These are phyloP conservation scores for Azolla pinnata DNA, from an alignment of 75 land plant genomes.

Conservation along the genomic window DNA sequence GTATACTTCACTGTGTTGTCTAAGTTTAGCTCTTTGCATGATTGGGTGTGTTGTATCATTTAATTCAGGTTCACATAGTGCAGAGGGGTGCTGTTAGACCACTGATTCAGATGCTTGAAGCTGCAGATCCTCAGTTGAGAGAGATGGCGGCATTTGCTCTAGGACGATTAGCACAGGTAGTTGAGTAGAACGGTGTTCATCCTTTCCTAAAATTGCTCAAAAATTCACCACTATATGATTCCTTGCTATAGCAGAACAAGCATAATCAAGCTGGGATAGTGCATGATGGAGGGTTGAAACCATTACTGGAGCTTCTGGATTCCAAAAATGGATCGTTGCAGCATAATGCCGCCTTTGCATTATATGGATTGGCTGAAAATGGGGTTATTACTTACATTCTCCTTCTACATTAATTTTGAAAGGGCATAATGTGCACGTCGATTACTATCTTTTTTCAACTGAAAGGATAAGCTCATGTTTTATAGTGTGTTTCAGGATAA, in stretches of 20 bases:
- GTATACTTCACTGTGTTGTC: no score
- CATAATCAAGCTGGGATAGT: slow-evolving; percentile 99
- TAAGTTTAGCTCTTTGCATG: no score
- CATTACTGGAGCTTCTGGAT: slow-evolving; percentile 86
- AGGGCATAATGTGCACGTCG: no score
- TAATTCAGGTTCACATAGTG: slow-evolving; percentile 94
- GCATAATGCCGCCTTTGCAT: slow-evolving; percentile 95
- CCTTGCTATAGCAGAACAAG: slow-evolving; percentile 47
- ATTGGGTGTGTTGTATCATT: no score
- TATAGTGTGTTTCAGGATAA: slow-evolving; percentile 51
- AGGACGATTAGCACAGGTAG: slow-evolving; percentile 94
- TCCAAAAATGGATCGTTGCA: slow-evolving; percentile 92
- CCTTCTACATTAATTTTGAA: neutral
- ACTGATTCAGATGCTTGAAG: slow-evolving; percentile 82
- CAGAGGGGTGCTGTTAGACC: slow-evolving; percentile 95
- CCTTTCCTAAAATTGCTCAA: neutral
- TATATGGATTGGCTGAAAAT: slow-evolving; percentile 96
- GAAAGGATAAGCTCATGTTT: no score
- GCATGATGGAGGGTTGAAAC: slow-evolving; percentile 73
- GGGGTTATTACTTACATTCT: slow-evolving; percentile 39
- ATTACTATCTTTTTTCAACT: no score
- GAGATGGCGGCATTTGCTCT: slow-evolving; percentile 98
- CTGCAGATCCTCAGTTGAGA: slow-evolving; percentile 71
- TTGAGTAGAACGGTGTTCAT: neutral
- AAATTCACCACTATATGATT: neutral